phyloP scores from a whole-genome alignment of 345 rosid species.

The Eutrema heterophyllum region DNA sequence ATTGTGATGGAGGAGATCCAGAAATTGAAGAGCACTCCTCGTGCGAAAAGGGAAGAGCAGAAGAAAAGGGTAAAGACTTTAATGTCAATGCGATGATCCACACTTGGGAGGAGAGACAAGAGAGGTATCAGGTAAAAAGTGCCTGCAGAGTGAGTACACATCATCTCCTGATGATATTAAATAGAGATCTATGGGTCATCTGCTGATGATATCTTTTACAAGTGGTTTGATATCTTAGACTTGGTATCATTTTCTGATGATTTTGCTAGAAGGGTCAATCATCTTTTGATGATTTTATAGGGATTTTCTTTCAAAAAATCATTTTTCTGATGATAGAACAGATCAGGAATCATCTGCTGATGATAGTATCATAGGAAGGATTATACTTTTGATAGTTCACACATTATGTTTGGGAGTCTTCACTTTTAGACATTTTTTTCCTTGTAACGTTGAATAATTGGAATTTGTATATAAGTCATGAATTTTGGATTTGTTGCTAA shows the following conservation, averaged over 20 bases:
- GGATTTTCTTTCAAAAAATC: not conserved
- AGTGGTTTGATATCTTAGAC: not conserved
- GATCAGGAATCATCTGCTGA: conserved; percentile 16
- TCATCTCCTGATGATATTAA: conserved; percentile 28
- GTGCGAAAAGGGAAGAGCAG: conserved; percentile 56
- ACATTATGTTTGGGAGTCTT: conserved; percentile 5
- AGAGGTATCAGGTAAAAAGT: not conserved
- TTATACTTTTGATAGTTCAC: not conserved
- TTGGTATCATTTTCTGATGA: conserved; percentile 24
- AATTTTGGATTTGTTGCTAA: not conserved
- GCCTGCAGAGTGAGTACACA: conserved; percentile 23
- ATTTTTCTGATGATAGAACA: conserved; percentile 21
- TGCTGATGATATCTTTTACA: conserved; percentile 14
- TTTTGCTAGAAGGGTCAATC: conserved; percentile 11
- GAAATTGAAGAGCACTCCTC: conserved; percentile 66
- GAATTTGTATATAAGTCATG: not conserved
- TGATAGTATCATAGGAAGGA: conserved; percentile 1
- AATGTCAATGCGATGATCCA: conserved; percentile 66
- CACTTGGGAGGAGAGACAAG: not conserved
- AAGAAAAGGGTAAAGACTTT: conserved; percentile 60
- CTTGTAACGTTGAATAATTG: conserved; percentile 6
- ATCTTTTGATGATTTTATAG: conserved; percentile 26
- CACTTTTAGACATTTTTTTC: not conserved
- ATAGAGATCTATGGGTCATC: conserved; percentile 11
- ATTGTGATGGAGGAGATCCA: conserved; percentile 67